Evolutionary conservation across 768 basidiomycete genomes (phyloP).

Genomic region (Phaeotremella skinneri): DNA sequence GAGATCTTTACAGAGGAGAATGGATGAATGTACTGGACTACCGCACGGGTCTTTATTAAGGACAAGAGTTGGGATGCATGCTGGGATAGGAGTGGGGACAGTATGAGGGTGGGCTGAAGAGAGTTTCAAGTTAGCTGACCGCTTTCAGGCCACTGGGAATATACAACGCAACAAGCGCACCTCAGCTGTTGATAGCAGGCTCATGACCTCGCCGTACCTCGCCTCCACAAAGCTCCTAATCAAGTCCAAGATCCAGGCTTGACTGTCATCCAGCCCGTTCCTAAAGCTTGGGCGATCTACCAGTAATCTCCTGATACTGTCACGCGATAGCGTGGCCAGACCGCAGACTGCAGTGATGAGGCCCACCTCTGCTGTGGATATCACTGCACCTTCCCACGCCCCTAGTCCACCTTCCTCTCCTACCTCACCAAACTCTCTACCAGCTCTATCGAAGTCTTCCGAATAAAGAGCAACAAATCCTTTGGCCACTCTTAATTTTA

Average conservation of each 20-base stretch:
- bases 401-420: slow-evolving; percentile 59
- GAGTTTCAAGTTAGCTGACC: slow-evolving; percentile 1
- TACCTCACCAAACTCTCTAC: slow-evolving; percentile 66
- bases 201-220: slow-evolving; percentile 78
- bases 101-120: slow-evolving; percentile 66
- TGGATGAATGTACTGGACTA: slow-evolving; percentile 86
- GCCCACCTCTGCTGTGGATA: slow-evolving; percentile 78
- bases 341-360: slow-evolving; percentile 82
- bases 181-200: slow-evolving; percentile 68
- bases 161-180: slow-evolving; percentile 52
- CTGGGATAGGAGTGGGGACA: slow-evolving; percentile 71
- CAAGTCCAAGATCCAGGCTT: slow-evolving; percentile 81
- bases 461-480: slow-evolving; percentile 73
- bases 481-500: slow-evolving; percentile 76
- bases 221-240: slow-evolving; percentile 81
- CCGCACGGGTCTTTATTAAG: slow-evolving; percentile 70
- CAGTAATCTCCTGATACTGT: slow-evolving; percentile 62
- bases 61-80: slow-evolving; percentile 67
- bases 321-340: slow-evolving; percentile 70
- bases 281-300: slow-evolving; percentile 70
- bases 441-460: slow-evolving; percentile 76
- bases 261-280: slow-evolving; percentile 69
- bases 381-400: slow-evolving; percentile 73
- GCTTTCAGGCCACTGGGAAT: neutral
- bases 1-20: slow-evolving; percentile 80